Percentiles rank a stretch among this genome's conserved stretches.
These are phyloP conservation scores for Solanum gracilifrons DNA, from an alignment of 257 asterid species.

Conservation along the genomic window DNA sequence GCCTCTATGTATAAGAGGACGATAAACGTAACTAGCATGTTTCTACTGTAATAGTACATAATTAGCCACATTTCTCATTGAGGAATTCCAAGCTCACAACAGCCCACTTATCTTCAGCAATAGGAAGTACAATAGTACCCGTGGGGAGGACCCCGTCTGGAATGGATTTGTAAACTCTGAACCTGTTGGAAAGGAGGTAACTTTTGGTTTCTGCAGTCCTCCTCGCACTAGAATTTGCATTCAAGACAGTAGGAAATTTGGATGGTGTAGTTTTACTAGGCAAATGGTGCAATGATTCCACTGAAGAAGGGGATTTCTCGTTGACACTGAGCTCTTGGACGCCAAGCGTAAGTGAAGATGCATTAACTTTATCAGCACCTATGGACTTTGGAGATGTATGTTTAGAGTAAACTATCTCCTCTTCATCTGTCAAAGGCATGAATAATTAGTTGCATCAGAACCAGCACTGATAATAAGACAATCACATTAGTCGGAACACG, in stretches of 20 bases:
- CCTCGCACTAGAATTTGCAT: neutral
- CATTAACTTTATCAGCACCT: neutral
- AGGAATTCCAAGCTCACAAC: constrained; percentile 30
- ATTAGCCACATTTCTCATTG: neutral
- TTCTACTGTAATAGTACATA: neutral
- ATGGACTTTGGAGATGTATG: neutral
- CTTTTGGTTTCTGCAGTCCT: constrained; percentile 5
- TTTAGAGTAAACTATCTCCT: neutral
- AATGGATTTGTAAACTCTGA: constrained; percentile 27
- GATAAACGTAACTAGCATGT: neutral
- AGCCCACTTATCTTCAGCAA: constrained; percentile 31
- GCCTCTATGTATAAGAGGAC: neutral
- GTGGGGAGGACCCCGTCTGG: constrained; percentile 19
- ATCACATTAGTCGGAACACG: neutral
- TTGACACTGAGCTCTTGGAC: neutral
- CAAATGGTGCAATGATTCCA: neutral
- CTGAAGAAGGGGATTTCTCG: neutral
- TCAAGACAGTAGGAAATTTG: neutral
- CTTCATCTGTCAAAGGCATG: neutral
- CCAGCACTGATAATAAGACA: neutral
- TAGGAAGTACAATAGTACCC: constrained; percentile 32
- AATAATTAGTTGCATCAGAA: neutral
- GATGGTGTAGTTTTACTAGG: neutral
- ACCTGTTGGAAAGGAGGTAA: constrained; percentile 23
- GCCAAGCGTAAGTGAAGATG: neutral